Evolutionary conservation across 306 rosid species (phyloP).

Genomic region (Lathyrus oleraceus): DNA sequence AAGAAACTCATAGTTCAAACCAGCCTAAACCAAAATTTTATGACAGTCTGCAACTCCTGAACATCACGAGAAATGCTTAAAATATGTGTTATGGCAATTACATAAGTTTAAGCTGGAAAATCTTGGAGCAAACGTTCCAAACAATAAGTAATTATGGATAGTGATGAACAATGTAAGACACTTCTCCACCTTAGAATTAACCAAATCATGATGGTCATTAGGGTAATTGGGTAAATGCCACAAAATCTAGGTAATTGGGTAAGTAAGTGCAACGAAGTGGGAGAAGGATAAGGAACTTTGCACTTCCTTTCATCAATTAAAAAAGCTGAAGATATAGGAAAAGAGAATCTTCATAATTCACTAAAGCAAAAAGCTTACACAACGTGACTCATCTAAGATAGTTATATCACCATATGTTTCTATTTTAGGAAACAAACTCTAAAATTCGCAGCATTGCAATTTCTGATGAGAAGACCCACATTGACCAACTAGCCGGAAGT

Average conservation of each 20-base stretch:
- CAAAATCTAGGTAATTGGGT: not conserved
- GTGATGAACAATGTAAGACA: too few relatives aligned
- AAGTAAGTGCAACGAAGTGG: constrained; percentile 23
- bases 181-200: not conserved
- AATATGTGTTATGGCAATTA: too few relatives aligned
- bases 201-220: not conserved
- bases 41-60: too few relatives aligned
- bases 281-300: constrained; percentile 36
- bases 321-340: constrained; percentile 26
- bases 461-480: not conserved
- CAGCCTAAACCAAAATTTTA: too few relatives aligned
- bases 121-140: too few relatives aligned
- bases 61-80: too few relatives aligned
- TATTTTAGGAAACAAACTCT: constrained; percentile 34
- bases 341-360: constrained; percentile 35
- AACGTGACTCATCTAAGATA: constrained; percentile 32
- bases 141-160: too few relatives aligned
- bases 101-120: too few relatives aligned
- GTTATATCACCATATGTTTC: constrained; percentile 45
- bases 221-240: not conserved
- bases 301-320: constrained; percentile 24
- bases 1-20: too few relatives aligned
- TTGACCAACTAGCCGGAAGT: too few relatives aligned
- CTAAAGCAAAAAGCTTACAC: constrained; percentile 19
- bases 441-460: constrained; percentile 17